phyloP scores from a whole-genome alignment of 179 eudicot species.

The Corrigiola litoralis region DNA sequence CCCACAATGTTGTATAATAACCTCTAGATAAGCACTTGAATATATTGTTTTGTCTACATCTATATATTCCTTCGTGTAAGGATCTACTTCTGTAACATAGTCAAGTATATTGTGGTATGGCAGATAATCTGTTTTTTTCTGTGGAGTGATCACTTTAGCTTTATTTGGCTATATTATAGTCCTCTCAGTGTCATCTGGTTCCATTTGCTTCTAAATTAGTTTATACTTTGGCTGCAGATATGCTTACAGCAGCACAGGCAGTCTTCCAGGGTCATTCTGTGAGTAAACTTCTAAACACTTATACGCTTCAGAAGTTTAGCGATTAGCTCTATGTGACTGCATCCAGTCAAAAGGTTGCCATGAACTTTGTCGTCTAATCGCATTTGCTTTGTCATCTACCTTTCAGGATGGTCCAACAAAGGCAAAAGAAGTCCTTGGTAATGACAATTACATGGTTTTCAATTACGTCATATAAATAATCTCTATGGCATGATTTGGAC shows the following conservation, averaged over 20 bases:
- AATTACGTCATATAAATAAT: too few relatives aligned
- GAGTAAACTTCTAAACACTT: constrained; percentile 29
- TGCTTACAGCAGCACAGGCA: constrained; percentile 73
- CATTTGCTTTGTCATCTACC: not conserved
- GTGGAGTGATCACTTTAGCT: not conserved
- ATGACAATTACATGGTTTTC: too few relatives aligned
- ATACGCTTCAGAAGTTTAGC: constrained; percentile 2
- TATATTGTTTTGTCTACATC: too few relatives aligned
- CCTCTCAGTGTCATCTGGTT: not conserved
- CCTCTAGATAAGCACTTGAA: too few relatives aligned
- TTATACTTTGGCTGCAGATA: constrained; percentile 53
- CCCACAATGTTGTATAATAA: too few relatives aligned
- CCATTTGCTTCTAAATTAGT: constrained; percentile 2
- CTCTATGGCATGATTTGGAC: not conserved
- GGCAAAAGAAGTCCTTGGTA: constrained; percentile 74
- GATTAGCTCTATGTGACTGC: not conserved
- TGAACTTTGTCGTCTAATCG: not conserved
- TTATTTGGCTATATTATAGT: not conserved
- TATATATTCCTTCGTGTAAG: too few relatives aligned
- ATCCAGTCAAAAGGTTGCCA: not conserved
- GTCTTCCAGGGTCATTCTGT: constrained; percentile 70
- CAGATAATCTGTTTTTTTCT: too few relatives aligned
- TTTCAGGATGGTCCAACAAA: constrained; percentile 77
- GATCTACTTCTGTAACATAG: too few relatives aligned
- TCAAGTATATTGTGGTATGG: too few relatives aligned